Conservation (phyloP, 1,139 yeast species). For the Taphrina pruni region DNA sequence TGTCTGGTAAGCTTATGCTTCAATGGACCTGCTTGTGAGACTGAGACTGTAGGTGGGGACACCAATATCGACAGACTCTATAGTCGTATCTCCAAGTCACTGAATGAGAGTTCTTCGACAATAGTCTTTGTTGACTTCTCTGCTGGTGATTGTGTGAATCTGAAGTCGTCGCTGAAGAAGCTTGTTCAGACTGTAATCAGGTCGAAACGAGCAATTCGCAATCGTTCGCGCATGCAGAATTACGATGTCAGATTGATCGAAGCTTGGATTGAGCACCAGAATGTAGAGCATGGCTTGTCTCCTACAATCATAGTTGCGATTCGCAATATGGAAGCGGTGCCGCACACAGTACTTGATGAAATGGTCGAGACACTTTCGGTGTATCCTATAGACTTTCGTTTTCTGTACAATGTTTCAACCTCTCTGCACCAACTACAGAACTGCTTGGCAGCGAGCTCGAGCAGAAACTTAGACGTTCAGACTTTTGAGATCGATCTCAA, state of each 20-base stretch:
- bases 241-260: conserved; percentile 26
- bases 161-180: conserved; percentile 16
- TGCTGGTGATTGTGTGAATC: conserved; percentile 24
- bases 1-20: conserved; percentile 9
- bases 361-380: conserved; percentile 15
- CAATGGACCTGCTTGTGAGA: background rate
- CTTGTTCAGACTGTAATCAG: conserved; percentile 21
- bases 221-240: conserved; percentile 15
- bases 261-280: conserved; percentile 17
- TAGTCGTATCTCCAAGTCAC: background rate
- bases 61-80: conserved; percentile 12
- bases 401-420: conserved; percentile 27
- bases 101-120: background rate
- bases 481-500: conserved; percentile 11
- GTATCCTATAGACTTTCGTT: conserved; percentile 4
- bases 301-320: conserved; percentile 16
- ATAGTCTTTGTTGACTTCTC: conserved; percentile 14
- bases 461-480: conserved; percentile 7
- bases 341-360: conserved; percentile 11
- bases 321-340: conserved; percentile 12
- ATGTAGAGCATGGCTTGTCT: background rate
- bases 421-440: conserved; percentile 24
- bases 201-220: conserved; percentile 1
- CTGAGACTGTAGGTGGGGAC: conserved; percentile 7
- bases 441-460: conserved; percentile 10